A percentile compares a stretch with the other conserved stretches of the same genome.
Evolutionary conservation across 1,139 yeast genomes (phyloP).

Genomic region (Lodderomyces oxycetoniae): DNA sequence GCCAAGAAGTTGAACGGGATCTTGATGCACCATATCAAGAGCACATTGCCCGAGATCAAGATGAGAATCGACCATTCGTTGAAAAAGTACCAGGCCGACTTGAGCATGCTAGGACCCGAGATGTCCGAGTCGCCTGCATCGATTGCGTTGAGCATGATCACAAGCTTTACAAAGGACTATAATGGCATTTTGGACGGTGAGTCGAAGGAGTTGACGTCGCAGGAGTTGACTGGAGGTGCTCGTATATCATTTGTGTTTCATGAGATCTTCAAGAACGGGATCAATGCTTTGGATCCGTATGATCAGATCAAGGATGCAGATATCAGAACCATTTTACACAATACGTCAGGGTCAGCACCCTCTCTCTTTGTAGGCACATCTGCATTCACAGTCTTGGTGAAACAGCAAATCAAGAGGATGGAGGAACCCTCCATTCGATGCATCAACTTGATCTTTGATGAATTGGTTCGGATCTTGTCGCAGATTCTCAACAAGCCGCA

Average conservation of each 20-base stretch:
- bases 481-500: constrained; percentile 79
- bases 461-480: constrained; percentile 82
- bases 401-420: constrained; percentile 90
- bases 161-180: constrained; percentile 90
- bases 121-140: constrained; percentile 85
- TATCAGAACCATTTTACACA: constrained; percentile 95
- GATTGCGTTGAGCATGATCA: constrained; percentile 83
- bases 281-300: constrained; percentile 90
- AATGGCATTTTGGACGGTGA: constrained; percentile 91
- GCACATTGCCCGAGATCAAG: constrained; percentile 91
- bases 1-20: constrained; percentile 91
- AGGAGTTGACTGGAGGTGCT: constrained; percentile 94
- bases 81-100: constrained; percentile 79
- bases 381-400: constrained; percentile 93
- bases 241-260: constrained; percentile 97
- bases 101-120: constrained; percentile 76
- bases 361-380: constrained; percentile 95
- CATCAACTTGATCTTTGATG: constrained; percentile 88
- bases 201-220: constrained; percentile 78
- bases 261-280: constrained; percentile 91
- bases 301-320: constrained; percentile 96
- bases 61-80: constrained; percentile 79
- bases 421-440: constrained; percentile 92
- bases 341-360: constrained; percentile 97
- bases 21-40: constrained; percentile 86